These are phyloP conservation scores for Chlorella sp. DNA, from an alignment of 139 green algal species.

Conservation along the genomic window DNA sequence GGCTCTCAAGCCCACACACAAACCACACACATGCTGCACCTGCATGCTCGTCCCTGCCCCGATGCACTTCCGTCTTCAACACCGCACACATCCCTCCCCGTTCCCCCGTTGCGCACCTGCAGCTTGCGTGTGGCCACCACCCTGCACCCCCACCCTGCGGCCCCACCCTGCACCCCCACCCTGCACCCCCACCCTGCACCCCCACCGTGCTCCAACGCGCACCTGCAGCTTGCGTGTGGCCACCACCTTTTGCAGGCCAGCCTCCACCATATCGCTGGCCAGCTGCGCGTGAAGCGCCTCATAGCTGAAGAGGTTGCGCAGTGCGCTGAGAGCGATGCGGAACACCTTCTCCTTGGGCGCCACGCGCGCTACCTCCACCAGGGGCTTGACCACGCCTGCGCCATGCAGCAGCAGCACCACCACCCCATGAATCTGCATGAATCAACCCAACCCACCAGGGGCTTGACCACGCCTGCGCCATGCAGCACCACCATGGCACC, in stretches of 20 bases:
- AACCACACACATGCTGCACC: too few relatives aligned
- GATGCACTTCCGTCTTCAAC: not conserved
- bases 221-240: conserved; percentile 50
- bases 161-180: too few relatives aligned
- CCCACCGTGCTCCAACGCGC: not conserved
- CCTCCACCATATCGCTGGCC: conserved; percentile 71
- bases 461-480: conserved; percentile 46
- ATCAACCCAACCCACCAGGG: too few relatives aligned
- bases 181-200: not conserved
- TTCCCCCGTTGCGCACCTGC: conserved; percentile 30
- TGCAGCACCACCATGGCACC: not conserved
- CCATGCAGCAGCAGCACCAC: not conserved
- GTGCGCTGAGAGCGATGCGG: conserved; percentile 70
- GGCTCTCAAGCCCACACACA: too few relatives aligned
- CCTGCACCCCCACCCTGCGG: conserved; percentile 36
- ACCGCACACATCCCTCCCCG: too few relatives aligned
- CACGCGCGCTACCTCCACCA: conserved; percentile 75
- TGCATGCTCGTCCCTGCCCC: too few relatives aligned
- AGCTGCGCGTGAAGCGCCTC: conserved; percentile 32
- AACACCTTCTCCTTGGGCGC: conserved; percentile 96
- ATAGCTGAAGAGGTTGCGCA: conserved; percentile 77
- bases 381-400: conserved; percentile 49
- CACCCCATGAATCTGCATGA: too few relatives aligned
- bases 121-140: conserved; percentile 48
- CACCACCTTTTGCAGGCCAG: conserved; percentile 72